Evolutionary conservation across 306 rosid genomes (phyloP), one percentile per base, ranked within the genome.

Genomic region (Dryas drummondii): DNA sequence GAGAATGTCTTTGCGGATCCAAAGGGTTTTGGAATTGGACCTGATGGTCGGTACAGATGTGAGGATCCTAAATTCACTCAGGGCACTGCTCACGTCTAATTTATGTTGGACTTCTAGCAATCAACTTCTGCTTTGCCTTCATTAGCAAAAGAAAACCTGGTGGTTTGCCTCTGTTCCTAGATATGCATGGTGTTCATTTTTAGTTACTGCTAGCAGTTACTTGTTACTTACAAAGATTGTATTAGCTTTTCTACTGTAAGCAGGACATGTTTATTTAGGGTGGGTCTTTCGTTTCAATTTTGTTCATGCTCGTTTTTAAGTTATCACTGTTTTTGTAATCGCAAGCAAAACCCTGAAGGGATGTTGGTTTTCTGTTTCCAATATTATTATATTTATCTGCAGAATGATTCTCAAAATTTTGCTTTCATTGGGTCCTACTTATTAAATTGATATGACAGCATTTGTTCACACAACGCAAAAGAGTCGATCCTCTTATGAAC

Each of bases 1-100:
- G 98, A 96, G 89, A 92, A 96, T 53, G 99, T 96, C 40, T 96
- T 96, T 83, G 97, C 96, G 9, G 99, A 96, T 89, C 97, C 99
- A 3, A 96, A 92, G 79, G 99, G 99, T 57, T 96, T 96, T 76
- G 99, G 99, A 73, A 96, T 96, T 12, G 99, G 93, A 45, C 97
- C 97, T 26, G 99, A 96, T 81, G 99, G 99, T 11, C 86, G 57
- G 77, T 96, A 92, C 84, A 90, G 98, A 87, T 96, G 99, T 40
- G 97, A 96, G 90, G 99, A 96, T 87, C 99, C 99, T 63, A 96
- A 92, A 52, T 96, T 96, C 73, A 96, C 99, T 3, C 84, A 92
- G 80, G 99, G 99, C 83, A 96, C 99, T 6, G 99, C 99, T 75
- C 90, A 92, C 12, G 98, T 96, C 88, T 96, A 87, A 79, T 79